These are phyloP conservation scores for Lupinus albus DNA, from an alignment of 306 rosid species.

Conservation along the genomic window DNA sequence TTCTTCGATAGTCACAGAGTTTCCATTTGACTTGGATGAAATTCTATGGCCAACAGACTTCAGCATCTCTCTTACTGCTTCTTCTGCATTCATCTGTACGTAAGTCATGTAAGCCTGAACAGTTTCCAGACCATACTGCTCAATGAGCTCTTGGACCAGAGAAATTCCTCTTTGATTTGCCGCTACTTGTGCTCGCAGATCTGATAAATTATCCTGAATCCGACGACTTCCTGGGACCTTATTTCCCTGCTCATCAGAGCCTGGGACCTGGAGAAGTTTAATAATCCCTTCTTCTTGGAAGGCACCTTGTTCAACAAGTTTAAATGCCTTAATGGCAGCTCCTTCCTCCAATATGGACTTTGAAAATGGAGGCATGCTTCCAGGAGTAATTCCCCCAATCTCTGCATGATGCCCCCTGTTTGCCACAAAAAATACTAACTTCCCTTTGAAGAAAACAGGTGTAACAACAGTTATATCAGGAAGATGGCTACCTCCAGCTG, in stretches of 20 bases:
- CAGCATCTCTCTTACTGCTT: slow-evolving; percentile 92
- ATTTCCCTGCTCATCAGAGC: slow-evolving; percentile 47
- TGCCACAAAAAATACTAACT: slow-evolving; percentile 82
- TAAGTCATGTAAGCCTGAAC: slow-evolving; percentile 97
- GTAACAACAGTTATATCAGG: slow-evolving; percentile 94
- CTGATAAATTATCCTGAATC: slow-evolving; percentile 92
- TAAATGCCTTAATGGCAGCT: slow-evolving; percentile 84
- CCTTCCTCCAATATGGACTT: slow-evolving; percentile 93
- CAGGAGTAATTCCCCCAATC: slow-evolving; percentile 91
- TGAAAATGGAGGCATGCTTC: slow-evolving; percentile 97
- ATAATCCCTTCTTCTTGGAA: slow-evolving; percentile 83
- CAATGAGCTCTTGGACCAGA: slow-evolving; percentile 79
- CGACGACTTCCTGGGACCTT: slow-evolving; percentile 79
- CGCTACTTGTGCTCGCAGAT: slow-evolving; percentile 90
- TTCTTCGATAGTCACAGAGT: slow-evolving; percentile 62
- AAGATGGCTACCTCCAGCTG: slow-evolving; percentile 98
- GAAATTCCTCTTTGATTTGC: slow-evolving; percentile 92
- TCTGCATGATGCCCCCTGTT: slow-evolving; percentile 97
- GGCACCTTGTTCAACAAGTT: slow-evolving; percentile 81
- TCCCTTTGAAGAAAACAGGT: slow-evolving; percentile 76
- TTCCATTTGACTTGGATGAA: slow-evolving; percentile 51
- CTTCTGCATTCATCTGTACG: slow-evolving; percentile 89
- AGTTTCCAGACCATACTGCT: slow-evolving; percentile 75
- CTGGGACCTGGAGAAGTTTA: slow-evolving; percentile 71
- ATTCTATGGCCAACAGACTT: slow-evolving; percentile 68